phyloP scores from a whole-genome alignment of 768 basidiomycete genomes.

The Hericium coralloides region DNA sequence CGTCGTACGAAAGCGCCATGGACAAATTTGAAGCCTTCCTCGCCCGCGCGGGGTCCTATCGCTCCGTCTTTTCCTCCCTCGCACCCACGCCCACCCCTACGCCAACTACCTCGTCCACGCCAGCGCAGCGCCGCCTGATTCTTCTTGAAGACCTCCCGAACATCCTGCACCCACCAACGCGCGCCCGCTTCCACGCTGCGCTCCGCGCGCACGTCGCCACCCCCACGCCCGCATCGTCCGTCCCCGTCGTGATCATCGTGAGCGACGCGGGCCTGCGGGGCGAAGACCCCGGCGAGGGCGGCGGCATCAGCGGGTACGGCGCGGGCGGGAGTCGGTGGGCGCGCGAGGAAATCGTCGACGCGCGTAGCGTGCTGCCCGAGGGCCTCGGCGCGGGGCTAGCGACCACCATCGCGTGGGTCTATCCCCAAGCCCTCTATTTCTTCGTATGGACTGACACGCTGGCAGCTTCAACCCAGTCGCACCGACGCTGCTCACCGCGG shows the following conservation, averaged over 20 bases:
- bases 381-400: constrained; percentile 66
- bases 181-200: constrained; percentile 62
- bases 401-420: constrained; percentile 65
- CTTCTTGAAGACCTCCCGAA: constrained; percentile 91
- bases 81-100: constrained; percentile 1
- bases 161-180: constrained; percentile 64
- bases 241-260: constrained; percentile 73
- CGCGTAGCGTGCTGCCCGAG: constrained; percentile 62
- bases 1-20: constrained; percentile 35
- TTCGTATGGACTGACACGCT: background rate
- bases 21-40: constrained; percentile 74
- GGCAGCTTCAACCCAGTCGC: constrained; percentile 89
- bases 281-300: constrained; percentile 42
- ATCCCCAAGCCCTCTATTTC: background rate
- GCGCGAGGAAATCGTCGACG: constrained; percentile 48
- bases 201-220: constrained; percentile 39
- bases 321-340: constrained; percentile 27
- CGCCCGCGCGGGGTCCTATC: constrained; percentile 54
- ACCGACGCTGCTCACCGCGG: constrained; percentile 72
- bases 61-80: constrained; percentile 35
- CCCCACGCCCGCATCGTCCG: constrained; percentile 23
- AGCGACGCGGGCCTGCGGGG: constrained; percentile 79
- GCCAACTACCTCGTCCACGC: background rate
- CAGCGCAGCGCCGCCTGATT: constrained; percentile 34
- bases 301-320: constrained; percentile 31